Evolutionary conservation across 1,284 basidiomycete genomes (phyloP), one percentile per base, ranked within the genome.

Genomic region (Ustilago sp.): DNA sequence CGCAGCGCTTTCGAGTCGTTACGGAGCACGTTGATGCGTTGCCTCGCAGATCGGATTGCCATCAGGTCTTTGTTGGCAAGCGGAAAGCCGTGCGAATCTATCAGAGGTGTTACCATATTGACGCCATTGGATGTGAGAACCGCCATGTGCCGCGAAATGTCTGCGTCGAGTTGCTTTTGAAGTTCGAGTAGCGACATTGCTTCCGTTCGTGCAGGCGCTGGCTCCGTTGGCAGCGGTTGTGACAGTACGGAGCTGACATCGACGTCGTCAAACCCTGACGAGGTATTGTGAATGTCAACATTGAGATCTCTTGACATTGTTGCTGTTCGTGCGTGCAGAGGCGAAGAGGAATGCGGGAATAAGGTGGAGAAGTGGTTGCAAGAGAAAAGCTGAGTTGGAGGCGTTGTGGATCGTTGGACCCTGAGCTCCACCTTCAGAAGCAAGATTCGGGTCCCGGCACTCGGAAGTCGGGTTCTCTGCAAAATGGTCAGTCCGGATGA

Each of bases 81-180:
- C 2, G 81, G 81, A 31, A 83, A 83, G 35, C 79, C 80, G 12
- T 83, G 68, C 5, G 66, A 54, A 39, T 83, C 81, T 28, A 83
- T 45, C 34, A 83, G 56, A 0, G 73, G 69, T 0, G 77, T 77
- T 7, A 48, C 59, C 72, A 79, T 73, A 34, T 57, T 57, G 38
- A 78, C 73, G 23, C 63, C 70, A 43, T 83, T 79, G 11, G 64
- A 54, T 5, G 53, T 50, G 36, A 82, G 67, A 0, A 67, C 58
- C 2, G 57, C 45, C 55, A 68, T 53, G 51, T 80, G 68, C 6
- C 63, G 67, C 3, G 71, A 56, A 15, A 76, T 57, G 54, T 74
- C 64, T 12, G 41, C 57, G n/a, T 78, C 74, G 47, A 82, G 52
- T 56, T 74, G 66, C 50, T 79, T 75, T 43, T 62, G 53, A 1